These are phyloP conservation scores for Pseudocercospora macadamiae DNA, from an alignment of 2,329 filamentous ascomycete species.

Conservation along the genomic window DNA sequence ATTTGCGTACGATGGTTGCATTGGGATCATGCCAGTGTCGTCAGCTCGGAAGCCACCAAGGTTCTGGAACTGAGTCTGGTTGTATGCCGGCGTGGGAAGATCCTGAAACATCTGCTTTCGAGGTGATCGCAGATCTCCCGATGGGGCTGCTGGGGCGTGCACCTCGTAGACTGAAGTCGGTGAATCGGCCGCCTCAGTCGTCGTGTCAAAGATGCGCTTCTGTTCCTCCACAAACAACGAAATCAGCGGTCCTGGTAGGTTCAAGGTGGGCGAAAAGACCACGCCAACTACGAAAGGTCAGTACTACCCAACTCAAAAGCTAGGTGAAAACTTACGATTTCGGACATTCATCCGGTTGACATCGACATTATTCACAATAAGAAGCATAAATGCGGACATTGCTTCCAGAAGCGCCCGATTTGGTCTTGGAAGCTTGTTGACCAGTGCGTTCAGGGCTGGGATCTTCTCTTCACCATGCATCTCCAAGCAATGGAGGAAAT, in stretches of 20 bases:
- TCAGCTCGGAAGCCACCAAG: slow-evolving; percentile 13
- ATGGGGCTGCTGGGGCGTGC: slow-evolving; percentile 43
- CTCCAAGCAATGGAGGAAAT: slow-evolving; percentile 75
- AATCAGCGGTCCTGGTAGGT: slow-evolving; percentile 93
- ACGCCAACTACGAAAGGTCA: slow-evolving; percentile 69
- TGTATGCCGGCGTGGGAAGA: slow-evolving; percentile 65
- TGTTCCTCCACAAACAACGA: slow-evolving; percentile 92
- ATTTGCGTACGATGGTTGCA: slow-evolving; percentile 35
- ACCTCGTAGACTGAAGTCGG: slow-evolving; percentile 8
- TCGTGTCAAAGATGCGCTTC: slow-evolving; percentile 76
- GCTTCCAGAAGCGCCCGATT: slow-evolving; percentile 84
- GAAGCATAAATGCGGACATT: slow-evolving; percentile 83
- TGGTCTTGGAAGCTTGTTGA: slow-evolving; percentile 75
- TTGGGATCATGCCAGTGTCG: slow-evolving; percentile 38
- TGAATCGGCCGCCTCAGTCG: slow-evolving; percentile 54
- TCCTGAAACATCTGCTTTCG: slow-evolving; percentile 68
- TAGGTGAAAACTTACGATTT: slow-evolving; percentile 59
- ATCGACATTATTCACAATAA: slow-evolving; percentile 86
- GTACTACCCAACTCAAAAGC: background rate
- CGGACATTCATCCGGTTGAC: slow-evolving; percentile 98
- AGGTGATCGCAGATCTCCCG: slow-evolving; percentile 64
- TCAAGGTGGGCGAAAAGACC: slow-evolving; percentile 94
- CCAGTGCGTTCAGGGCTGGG: slow-evolving; percentile 72
- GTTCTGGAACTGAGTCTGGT: slow-evolving; percentile 52
- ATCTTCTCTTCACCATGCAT: slow-evolving; percentile 75